Percentiles rank a stretch among this genome's conserved stretches.
phyloP scores from a whole-genome alignment of 2,329 filamentous ascomycete species.

The Leptographium galeiforme region DNA sequence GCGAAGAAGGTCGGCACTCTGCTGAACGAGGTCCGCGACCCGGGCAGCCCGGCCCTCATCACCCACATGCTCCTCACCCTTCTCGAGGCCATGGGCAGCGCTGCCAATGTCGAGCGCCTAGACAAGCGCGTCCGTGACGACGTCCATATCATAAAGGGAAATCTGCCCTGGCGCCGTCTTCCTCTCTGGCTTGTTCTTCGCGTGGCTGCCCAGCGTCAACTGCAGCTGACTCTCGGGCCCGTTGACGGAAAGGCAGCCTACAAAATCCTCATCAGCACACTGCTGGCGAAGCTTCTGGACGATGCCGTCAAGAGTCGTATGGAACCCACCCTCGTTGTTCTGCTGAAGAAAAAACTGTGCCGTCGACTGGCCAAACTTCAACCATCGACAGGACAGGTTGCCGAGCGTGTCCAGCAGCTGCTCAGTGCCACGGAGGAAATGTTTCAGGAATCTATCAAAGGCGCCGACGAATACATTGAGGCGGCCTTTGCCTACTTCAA shows the following conservation, averaged over 20 bases:
- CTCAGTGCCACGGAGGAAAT: neutral
- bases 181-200: slow-evolving; percentile 50
- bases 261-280: slow-evolving; percentile 40
- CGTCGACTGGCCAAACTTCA: slow-evolving; percentile 46
- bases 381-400: neutral
- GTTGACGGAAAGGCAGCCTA: slow-evolving; percentile 34
- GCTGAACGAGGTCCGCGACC: slow-evolving; percentile 43
- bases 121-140: slow-evolving; percentile 51
- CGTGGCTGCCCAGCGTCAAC: slow-evolving; percentile 39
- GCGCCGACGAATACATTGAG: slow-evolving; percentile 18
- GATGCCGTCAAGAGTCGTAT: slow-evolving; percentile 17
- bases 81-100: slow-evolving; percentile 37
- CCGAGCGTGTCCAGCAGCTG: neutral
- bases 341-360: slow-evolving; percentile 35
- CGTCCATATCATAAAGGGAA: slow-evolving; percentile 33
- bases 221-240: slow-evolving; percentile 26
- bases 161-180: slow-evolving; percentile 47
- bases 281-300: slow-evolving; percentile 32
- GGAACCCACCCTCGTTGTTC: slow-evolving; percentile 20
- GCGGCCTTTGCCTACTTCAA: slow-evolving; percentile 28
- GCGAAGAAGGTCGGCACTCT: slow-evolving; percentile 35
- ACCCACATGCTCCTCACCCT: slow-evolving; percentile 46
- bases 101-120: slow-evolving; percentile 22
- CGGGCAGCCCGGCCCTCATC: slow-evolving; percentile 41
- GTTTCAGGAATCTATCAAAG: slow-evolving; percentile 4